phyloP scores from a whole-genome alignment of 257 asterid genomes.

The Solanum sitiens region DNA sequence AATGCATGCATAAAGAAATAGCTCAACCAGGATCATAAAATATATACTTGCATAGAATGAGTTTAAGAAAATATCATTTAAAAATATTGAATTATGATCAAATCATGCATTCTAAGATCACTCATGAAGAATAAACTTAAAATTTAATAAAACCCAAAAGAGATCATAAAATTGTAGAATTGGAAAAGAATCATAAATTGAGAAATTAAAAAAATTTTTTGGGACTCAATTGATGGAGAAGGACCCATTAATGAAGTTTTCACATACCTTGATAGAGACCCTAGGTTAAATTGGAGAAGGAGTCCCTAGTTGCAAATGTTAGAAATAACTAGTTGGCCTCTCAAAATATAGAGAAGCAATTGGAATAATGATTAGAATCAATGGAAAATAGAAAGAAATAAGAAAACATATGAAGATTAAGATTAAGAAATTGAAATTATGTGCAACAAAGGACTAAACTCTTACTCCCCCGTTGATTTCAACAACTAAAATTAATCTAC shows the following conservation, averaged over 20 bases:
- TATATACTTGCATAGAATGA: neutral
- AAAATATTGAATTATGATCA: neutral
- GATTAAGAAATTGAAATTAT: neutral
- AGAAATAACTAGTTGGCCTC: neutral
- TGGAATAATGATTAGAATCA: neutral
- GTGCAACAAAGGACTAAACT: neutral
- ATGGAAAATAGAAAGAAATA: neutral
- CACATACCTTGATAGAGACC: neutral
- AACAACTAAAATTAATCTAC: neutral
- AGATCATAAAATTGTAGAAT: neutral
- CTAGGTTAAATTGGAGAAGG: neutral
- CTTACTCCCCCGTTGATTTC: neutral
- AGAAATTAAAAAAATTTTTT: no score
- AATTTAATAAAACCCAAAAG: neutral
- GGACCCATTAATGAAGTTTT: neutral
- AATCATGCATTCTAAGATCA: no score
- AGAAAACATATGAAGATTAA: neutral
- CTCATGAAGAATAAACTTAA: neutral
- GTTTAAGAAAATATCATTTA: neutral
- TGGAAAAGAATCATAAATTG: neutral
- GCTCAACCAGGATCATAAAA: neutral
- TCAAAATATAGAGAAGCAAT: neutral
- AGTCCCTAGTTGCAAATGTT: neutral
- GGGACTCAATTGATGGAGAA: neutral
- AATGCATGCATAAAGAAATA: neutral